These are phyloP conservation scores for Capsicum chinense DNA, from an alignment of 257 asterid species.

Conservation along the genomic window DNA sequence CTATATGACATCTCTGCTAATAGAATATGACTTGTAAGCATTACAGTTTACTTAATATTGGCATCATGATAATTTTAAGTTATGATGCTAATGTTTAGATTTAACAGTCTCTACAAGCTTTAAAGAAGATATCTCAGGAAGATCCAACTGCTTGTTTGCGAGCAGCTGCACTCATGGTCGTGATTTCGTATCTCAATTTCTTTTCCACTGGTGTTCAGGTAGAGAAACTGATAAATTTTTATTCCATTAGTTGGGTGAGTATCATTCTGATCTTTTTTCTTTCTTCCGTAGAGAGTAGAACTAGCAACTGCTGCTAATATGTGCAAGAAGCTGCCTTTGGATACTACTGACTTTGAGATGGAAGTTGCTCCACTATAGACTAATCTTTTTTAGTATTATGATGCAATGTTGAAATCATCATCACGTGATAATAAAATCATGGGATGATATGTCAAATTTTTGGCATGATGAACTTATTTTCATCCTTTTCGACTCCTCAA, in stretches of 20 bases:
- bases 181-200: slow-evolving; percentile 95
- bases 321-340: slow-evolving; percentile 97
- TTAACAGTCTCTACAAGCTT: too few relatives aligned
- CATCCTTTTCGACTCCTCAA: background rate
- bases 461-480: background rate
- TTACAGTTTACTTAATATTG: too few relatives aligned
- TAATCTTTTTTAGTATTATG: slow-evolving; percentile 94
- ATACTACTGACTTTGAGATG: slow-evolving; percentile 98
- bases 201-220: slow-evolving; percentile 99
- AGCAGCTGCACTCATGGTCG: slow-evolving; percentile 99
- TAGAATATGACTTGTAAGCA: too few relatives aligned
- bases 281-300: slow-evolving; percentile 75
- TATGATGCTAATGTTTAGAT: too few relatives aligned
- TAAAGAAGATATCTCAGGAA: slow-evolving; percentile 35
- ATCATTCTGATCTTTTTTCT: background rate
- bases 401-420: slow-evolving; percentile 70
- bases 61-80: too few relatives aligned
- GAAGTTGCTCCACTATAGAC: slow-evolving; percentile 98
- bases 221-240: slow-evolving; percentile 27
- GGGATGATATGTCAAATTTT: background rate
- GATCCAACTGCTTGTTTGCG: slow-evolving; percentile 99
- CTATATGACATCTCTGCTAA: background rate
- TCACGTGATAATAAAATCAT: slow-evolving; percentile 14
- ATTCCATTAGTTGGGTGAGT: background rate
- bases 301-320: slow-evolving; percentile 97